phyloP scores from a whole-genome alignment of 371 early-diverging fungal species.

The Entomophthora muscae region DNA sequence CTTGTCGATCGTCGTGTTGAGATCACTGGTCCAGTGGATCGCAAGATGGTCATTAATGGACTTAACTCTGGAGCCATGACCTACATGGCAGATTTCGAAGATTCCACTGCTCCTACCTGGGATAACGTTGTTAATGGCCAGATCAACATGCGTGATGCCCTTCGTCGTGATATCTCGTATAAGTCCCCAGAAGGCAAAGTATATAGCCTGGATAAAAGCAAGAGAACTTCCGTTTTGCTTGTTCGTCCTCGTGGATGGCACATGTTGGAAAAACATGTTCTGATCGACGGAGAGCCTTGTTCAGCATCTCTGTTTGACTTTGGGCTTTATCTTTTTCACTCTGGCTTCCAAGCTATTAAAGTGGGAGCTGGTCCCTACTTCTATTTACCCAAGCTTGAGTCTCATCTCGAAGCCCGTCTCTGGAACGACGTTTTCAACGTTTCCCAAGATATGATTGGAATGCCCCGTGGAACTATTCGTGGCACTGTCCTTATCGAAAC shows the following conservation, averaged over 20 bases:
- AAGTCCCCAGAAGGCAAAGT: slow-evolving; percentile 76
- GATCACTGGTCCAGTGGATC: slow-evolving; percentile 93
- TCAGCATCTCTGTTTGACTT: slow-evolving; percentile 92
- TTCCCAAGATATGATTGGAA: slow-evolving; percentile 70
- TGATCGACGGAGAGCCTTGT: slow-evolving; percentile 75
- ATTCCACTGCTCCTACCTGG: slow-evolving; percentile 91
- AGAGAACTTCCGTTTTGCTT: slow-evolving; percentile 67
- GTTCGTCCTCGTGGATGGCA: slow-evolving; percentile 97
- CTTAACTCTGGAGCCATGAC: slow-evolving; percentile 81
- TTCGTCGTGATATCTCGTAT: slow-evolving; percentile 65
- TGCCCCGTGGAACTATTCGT: slow-evolving; percentile 89
- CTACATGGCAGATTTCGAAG: slow-evolving; percentile 97
- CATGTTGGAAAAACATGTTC: slow-evolving; percentile 83
- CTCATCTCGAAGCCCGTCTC: slow-evolving; percentile 84
- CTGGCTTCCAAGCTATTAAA: slow-evolving; percentile 58
- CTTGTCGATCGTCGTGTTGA: slow-evolving; percentile 85
- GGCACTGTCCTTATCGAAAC: slow-evolving; percentile 94
- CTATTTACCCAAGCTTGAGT: slow-evolving; percentile 94
- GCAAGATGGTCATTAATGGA: slow-evolving; percentile 97
- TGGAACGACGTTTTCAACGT: slow-evolving; percentile 94
- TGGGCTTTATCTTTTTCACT: slow-evolving; percentile 91
- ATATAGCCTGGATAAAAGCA: slow-evolving; percentile 69
- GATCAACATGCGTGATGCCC: slow-evolving; percentile 84
- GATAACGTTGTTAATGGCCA: slow-evolving; percentile 72
- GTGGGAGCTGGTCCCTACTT: slow-evolving; percentile 91